A percentile compares a stretch with the other conserved stretches of the same genome.
These are phyloP conservation scores for Spraguea lophii DNA, from an alignment of 371 early-diverging fungal species.

Conservation along the genomic window DNA sequence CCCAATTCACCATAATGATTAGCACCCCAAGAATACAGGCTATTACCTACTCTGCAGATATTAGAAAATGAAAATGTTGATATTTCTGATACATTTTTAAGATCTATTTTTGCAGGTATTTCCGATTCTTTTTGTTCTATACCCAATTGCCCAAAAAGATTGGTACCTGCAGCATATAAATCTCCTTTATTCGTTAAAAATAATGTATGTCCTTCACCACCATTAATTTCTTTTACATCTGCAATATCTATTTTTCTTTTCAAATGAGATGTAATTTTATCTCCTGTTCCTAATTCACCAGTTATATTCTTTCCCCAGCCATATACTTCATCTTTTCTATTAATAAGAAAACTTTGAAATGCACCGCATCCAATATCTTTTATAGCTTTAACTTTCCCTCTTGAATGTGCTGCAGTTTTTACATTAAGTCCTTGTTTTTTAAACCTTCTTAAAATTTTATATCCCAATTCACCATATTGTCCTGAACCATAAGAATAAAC, in stretches of 20 bases:
- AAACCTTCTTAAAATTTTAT: slow-evolving; percentile 37
- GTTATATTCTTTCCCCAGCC: slow-evolving; percentile 81
- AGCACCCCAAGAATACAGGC: slow-evolving; percentile 37
- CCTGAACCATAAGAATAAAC: slow-evolving; percentile 77
- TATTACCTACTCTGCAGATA: slow-evolving; percentile 14
- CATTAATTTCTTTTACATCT: slow-evolving; percentile 22
- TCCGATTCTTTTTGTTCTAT: slow-evolving; percentile 5
- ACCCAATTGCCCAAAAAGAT: slow-evolving; percentile 40
- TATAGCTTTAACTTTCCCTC: slow-evolving; percentile 44
- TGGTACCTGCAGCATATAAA: slow-evolving; percentile 42
- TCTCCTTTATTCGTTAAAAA: slow-evolving; percentile 29
- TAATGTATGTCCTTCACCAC: slow-evolving; percentile 38
- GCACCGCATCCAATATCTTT: slow-evolving; percentile 56
- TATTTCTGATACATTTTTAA: slow-evolving; percentile 17
- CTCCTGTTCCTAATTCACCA: slow-evolving; percentile 60
- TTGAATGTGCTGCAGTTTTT: slow-evolving; percentile 37
- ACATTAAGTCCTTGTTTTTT: slow-evolving; percentile 44
- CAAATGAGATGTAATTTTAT: slow-evolving; percentile 15
- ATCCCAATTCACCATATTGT: slow-evolving; percentile 72
- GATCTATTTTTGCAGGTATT: slow-evolving; percentile 8
- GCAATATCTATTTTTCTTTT: slow-evolving; percentile 14
- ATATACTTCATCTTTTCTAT: slow-evolving; percentile 50
- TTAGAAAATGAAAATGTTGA: slow-evolving; percentile 25
- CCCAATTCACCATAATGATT: slow-evolving; percentile 33
- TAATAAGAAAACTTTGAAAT: slow-evolving; percentile 62